Percentiles rank a stretch among this genome's conserved stretches.
phyloP scores from a whole-genome alignment of 441 rosid genomes.

The Mallotus repandus region DNA sequence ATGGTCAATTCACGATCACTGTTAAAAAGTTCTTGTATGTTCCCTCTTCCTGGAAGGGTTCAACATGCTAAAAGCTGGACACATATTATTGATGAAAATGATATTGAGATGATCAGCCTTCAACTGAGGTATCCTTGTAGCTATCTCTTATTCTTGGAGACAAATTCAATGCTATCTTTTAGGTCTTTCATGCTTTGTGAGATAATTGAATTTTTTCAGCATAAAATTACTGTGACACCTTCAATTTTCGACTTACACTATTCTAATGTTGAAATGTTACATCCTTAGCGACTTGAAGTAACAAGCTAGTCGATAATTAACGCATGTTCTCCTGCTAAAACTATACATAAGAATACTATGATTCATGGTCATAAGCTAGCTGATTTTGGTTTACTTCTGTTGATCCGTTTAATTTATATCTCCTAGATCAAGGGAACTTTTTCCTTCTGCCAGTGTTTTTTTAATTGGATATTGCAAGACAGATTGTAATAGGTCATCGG shows the following conservation, averaged over 20 bases:
- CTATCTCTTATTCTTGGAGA: conserved; percentile 18
- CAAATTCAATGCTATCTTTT: neutral
- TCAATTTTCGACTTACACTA: neutral
- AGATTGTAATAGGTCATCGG: neutral
- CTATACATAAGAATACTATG: neutral
- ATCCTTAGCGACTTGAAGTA: neutral
- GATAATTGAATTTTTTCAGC: neutral
- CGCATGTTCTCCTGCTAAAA: neutral
- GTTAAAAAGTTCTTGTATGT: conserved; percentile 46
- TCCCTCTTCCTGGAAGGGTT: conserved; percentile 43
- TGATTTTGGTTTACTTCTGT: neutral
- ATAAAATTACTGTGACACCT: neutral
- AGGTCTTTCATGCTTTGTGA: conserved; percentile 3
- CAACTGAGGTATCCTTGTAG: conserved; percentile 65
- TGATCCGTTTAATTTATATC: neutral
- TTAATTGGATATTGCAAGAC: neutral
- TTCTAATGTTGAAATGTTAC: neutral
- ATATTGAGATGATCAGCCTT: conserved; percentile 56
- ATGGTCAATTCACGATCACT: conserved; percentile 45
- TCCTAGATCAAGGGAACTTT: neutral
- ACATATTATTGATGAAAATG: conserved; percentile 47
- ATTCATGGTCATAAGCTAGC: neutral
- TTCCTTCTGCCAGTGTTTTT: neutral
- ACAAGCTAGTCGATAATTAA: neutral
- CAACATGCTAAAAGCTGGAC: conserved; percentile 43